Evolutionary conservation across 495 filamentous ascomycete species (phyloP).

Genomic region (Daldinia bambusicola): DNA sequence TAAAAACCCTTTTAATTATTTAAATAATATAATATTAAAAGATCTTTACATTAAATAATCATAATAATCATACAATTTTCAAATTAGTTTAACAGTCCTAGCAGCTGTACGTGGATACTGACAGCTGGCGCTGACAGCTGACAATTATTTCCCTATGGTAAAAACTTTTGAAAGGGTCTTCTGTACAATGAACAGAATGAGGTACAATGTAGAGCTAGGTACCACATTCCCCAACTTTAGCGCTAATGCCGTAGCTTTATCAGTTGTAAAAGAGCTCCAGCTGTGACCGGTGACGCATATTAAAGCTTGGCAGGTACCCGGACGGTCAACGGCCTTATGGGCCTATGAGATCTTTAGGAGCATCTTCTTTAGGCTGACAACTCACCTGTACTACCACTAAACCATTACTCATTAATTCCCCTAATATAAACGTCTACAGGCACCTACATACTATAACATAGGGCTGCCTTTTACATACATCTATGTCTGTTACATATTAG

Average conservation of each 20-base stretch:
- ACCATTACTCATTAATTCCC: neutral
- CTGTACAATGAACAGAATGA: too few species aligned
- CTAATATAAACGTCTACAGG: neutral
- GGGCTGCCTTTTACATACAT: conserved; percentile 6
- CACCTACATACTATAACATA: neutral
- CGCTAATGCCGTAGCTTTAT: neutral
- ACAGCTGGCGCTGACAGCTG: too few species aligned
- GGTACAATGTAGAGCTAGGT: too few species aligned
- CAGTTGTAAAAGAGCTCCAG: too few species aligned
- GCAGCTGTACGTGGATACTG: too few species aligned
- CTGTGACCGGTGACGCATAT: conserved; percentile 30
- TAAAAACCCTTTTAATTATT: too few species aligned
- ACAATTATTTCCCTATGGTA: too few species aligned
- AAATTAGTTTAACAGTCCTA: too few species aligned
- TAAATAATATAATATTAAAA: too few species aligned
- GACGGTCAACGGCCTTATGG: conserved; percentile 14
- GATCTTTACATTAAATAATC: too few species aligned
- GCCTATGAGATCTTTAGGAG: neutral
- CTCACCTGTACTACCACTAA: conserved; percentile 19
- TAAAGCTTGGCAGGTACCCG: conserved; percentile 43
- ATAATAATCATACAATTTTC: too few species aligned
- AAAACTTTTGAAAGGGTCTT: too few species aligned
- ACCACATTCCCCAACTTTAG: neutral
- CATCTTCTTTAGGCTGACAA: conserved; percentile 23
- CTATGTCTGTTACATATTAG: conserved; percentile 13